Percentiles rank a stretch among this genome's conserved stretches.
Conservation (phyloP, 2,329 filamentous ascomycete genomes). For the Magnaporthales sp. region DNA sequence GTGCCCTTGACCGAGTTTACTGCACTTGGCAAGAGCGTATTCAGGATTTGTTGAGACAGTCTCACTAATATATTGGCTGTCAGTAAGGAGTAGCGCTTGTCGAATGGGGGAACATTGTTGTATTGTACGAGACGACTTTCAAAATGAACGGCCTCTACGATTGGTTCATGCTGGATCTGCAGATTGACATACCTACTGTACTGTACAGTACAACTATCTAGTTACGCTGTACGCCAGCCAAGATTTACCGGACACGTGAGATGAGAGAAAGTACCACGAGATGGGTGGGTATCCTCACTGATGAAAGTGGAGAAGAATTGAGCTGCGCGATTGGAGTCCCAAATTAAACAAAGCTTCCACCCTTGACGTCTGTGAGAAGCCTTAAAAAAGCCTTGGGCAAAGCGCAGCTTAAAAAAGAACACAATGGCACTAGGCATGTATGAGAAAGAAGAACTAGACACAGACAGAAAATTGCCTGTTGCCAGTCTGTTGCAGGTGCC, state of each 20-base stretch:
- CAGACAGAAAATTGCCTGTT: background rate
- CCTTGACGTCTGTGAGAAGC: background rate
- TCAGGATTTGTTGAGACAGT: background rate
- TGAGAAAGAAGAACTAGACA: background rate
- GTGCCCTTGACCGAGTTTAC: background rate
- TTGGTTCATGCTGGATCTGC: too few species aligned
- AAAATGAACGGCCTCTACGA: too few species aligned
- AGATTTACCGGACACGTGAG: background rate
- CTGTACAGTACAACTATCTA: too few species aligned
- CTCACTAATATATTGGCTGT: background rate
- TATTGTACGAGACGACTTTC: too few species aligned
- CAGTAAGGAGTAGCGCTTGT: too few species aligned
- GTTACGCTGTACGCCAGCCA: background rate
- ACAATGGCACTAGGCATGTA: background rate
- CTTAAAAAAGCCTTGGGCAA: background rate
- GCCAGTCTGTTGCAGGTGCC: background rate
- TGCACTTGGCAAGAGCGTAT: background rate
- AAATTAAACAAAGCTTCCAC: background rate
- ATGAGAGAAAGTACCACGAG: background rate
- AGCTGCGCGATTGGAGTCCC: background rate
- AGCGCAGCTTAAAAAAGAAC: background rate
- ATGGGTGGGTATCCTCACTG: background rate
- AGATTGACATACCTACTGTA: too few species aligned
- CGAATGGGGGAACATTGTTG: too few species aligned
- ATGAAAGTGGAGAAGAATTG: background rate